These are phyloP conservation scores for Camellia japonica DNA, from an alignment of 148 eudicot genomes.

Conservation along the genomic window DNA sequence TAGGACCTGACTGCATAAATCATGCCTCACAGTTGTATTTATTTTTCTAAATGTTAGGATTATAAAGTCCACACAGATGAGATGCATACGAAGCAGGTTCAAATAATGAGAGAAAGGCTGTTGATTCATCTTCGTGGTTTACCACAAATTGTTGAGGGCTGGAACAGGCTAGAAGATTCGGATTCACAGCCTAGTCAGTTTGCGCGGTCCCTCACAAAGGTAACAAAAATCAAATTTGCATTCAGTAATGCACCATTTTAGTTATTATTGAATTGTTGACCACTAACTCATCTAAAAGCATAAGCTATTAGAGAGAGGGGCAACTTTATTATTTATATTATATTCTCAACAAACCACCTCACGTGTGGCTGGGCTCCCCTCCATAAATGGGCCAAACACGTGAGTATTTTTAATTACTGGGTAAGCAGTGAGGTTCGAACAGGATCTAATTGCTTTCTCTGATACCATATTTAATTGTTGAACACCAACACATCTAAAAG, in stretches of 20 bases:
- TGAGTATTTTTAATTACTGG: too few relatives aligned
- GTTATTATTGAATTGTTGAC: background rate
- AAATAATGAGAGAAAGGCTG: constrained; percentile 95
- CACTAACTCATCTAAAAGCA: too few relatives aligned
- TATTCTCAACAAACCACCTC: too few relatives aligned
- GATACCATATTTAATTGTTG: too few relatives aligned
- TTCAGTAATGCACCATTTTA: background rate
- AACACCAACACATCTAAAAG: too few relatives aligned
- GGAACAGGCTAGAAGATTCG: constrained; percentile 74
- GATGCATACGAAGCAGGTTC: constrained; percentile 91
- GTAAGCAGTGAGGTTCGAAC: too few relatives aligned
- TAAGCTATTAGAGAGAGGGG: too few relatives aligned
- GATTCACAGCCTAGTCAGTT: constrained; percentile 89
- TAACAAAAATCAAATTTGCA: constrained; percentile 16
- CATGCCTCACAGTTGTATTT: constrained; percentile 14
- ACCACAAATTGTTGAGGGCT: constrained; percentile 88
- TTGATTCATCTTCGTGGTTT: constrained; percentile 80
- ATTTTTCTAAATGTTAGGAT: constrained; percentile 47
- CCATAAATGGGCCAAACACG: too few relatives aligned
- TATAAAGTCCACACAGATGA: constrained; percentile 90
- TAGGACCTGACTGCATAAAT: background rate
- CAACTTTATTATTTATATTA: too few relatives aligned
- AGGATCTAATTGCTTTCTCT: too few relatives aligned
- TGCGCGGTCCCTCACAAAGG: constrained; percentile 88
- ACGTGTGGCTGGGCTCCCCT: too few relatives aligned